Base-by-base conservation (phyloP, 1,284 basidiomycete genomes). In the Moesziomyces sp. region DNA sequence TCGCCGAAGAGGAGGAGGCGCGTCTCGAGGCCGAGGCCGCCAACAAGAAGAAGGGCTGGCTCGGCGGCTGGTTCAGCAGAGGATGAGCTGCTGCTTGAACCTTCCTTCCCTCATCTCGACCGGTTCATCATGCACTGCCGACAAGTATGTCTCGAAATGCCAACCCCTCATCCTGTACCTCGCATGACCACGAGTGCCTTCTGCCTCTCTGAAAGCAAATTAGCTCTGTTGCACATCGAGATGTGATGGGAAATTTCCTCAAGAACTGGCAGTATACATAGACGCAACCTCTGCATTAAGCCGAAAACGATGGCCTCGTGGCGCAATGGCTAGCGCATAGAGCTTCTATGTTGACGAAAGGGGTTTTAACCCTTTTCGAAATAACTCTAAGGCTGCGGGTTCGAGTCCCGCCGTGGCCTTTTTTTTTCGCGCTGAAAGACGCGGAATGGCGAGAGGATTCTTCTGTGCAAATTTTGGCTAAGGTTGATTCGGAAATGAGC, bases 1-100 rank as follows among this genome's bases (percentile, higher is more conserved):
- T 74, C 1, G 76, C 54, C 26, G 80, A 82, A 19, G 78, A 80
- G 45, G 78, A 83, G 30, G 78, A 75, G 48, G 72, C 54, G 24
- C 58, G 61, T 33, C 46, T 50, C 16, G 61, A 70, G 44, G 71
- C 61, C 24, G 64, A 76, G 42, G 66, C 63, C 23, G 61, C 61
- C 19, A 48, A 56, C 50, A 69, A 74, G 56, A 76, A 69, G 64
- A 71, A 65, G 38, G 72, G 80, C 18, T 83, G 82, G 82, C 67
- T 83, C 46, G 72, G 79, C 14, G 76, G 82, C 10, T 83, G 82
- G 82, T 79, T 83, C 46, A 67, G 72, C 44, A 63, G 72, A 42
- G 52, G 58, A 3, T 74, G 19, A 30, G 4, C 14, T n/a, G 30
- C 30, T 33, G 30, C 30, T 13, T 33, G 38, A 0, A 18, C 11